A percentile compares a stretch with the other conserved stretches of the same genome.
phyloP scores from a whole-genome alignment of 2,329 filamentous ascomycete genomes.

The Drechslerella dactyloides region DNA sequence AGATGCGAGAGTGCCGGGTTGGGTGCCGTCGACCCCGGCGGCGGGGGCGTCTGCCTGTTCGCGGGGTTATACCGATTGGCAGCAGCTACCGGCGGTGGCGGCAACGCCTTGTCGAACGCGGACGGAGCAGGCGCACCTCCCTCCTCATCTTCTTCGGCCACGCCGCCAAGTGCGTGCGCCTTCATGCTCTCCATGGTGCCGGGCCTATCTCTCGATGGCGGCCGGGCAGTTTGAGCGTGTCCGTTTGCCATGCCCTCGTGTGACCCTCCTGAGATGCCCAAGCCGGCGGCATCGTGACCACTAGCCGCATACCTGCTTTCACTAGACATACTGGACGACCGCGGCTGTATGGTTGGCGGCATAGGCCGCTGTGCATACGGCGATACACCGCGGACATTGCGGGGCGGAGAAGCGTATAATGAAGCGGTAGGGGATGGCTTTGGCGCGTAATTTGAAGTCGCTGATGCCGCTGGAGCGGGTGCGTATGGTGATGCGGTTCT shows the following conservation, averaged over 20 bases:
- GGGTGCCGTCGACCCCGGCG: conserved; percentile 56
- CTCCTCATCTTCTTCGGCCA: conserved; percentile 45
- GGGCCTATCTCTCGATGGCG: conserved; percentile 38
- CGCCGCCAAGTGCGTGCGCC: conserved; percentile 35
- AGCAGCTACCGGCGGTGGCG: conserved; percentile 26
- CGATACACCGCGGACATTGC: conserved; percentile 15
- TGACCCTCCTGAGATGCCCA: conserved; percentile 23
- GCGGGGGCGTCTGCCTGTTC: conserved; percentile 55
- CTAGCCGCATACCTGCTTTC: conserved; percentile 24
- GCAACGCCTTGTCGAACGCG: conserved; percentile 23
- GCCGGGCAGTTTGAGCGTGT: conserved; percentile 20
- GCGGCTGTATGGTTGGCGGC: conserved; percentile 13
- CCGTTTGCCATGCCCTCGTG: conserved; percentile 23
- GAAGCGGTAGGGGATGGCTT: conserved; percentile 22
- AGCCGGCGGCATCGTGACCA: conserved; percentile 23
- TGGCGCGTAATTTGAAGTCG: conserved; percentile 25
- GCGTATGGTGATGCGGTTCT: conserved; percentile 24
- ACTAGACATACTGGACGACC: conserved; percentile 31
- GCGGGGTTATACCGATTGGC: conserved; percentile 52
- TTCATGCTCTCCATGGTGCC: conserved; percentile 47
- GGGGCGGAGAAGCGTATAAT: conserved; percentile 23
- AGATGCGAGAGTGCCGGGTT: conserved; percentile 63
- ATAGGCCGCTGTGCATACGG: conserved; percentile 41
- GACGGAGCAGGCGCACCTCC: conserved; percentile 19
- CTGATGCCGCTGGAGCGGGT: conserved; percentile 5